Conservation (phyloP, 306 rosid species). For the Trifolium pratense region DNA sequence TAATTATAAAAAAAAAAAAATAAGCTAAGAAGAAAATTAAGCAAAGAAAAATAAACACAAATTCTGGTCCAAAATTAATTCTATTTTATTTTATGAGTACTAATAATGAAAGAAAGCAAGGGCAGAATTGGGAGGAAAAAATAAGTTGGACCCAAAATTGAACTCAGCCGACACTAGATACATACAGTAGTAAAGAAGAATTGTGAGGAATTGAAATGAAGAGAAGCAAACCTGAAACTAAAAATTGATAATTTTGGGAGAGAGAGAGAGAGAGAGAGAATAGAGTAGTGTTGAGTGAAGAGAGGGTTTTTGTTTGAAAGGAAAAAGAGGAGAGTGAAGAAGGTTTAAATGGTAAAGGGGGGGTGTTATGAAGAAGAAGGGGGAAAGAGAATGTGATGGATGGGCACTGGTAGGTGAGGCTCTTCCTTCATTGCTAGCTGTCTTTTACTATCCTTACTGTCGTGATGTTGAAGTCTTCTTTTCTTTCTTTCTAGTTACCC, state of each 20-base stretch:
- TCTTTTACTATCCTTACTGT: conserved; percentile 69
- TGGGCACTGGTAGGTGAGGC: conserved; percentile 70
- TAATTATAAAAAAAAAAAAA: background rate
- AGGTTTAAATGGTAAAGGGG: conserved; percentile 55
- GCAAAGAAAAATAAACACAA: background rate
- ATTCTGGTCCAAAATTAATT: background rate
- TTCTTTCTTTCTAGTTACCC: background rate
- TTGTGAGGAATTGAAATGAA: conserved; percentile 20
- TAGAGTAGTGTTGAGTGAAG: background rate
- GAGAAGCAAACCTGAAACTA: conserved; percentile 51
- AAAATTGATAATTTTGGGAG: background rate
- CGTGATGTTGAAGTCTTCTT: conserved; percentile 75
- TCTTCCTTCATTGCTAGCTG: conserved; percentile 98
- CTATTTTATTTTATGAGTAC: background rate
- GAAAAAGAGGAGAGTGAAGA: conserved; percentile 50
- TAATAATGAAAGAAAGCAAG: background rate
- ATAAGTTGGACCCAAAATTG: background rate
- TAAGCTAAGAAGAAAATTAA: background rate
- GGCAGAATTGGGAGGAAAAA: background rate
- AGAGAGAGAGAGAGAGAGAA: background rate
- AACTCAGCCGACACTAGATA: background rate
- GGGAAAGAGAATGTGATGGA: conserved; percentile 48
- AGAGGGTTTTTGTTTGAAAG: conserved; percentile 53
- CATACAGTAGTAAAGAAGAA: background rate
- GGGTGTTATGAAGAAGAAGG: conserved; percentile 44